Conservation (phyloP, 2,329 filamentous ascomycete species). For the Pseudocercospora fuligena region DNA sequence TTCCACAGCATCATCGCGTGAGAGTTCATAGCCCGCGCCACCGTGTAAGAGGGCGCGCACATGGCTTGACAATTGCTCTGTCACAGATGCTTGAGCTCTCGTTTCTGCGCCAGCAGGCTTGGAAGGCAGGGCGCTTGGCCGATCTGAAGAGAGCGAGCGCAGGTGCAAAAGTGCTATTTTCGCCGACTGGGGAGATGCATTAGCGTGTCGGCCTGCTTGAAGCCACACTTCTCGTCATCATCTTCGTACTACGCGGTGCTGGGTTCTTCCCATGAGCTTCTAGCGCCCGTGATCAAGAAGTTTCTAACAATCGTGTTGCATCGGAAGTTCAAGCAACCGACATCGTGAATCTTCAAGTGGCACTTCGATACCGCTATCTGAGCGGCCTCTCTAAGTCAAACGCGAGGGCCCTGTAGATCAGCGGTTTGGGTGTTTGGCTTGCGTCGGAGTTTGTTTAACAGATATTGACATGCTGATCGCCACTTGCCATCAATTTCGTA, state of each 20-base stretch:
- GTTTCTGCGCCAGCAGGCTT: not conserved
- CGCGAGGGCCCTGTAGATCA: conserved; percentile 15
- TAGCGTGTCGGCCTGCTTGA: conserved; percentile 16
- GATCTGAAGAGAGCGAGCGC: conserved; percentile 1
- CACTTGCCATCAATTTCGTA: conserved; percentile 14
- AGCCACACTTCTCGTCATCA: conserved; percentile 19
- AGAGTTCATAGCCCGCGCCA: not conserved
- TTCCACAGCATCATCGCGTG: not conserved
- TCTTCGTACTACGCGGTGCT: not conserved
- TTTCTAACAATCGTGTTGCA: conserved; percentile 2
- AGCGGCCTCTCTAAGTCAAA: not conserved
- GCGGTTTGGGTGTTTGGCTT: conserved; percentile 7
- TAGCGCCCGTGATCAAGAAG: conserved; percentile 4
- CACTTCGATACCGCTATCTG: conserved; percentile 2
- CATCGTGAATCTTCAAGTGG: not conserved
- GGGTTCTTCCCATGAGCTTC: conserved; percentile 1
- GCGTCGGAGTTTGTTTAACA: conserved; percentile 16
- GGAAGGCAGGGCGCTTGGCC: not conserved
- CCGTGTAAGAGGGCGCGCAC: conserved; percentile 14
- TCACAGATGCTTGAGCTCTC: conserved; percentile 2
- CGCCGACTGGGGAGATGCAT: conserved; percentile 20
- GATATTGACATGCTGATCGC: conserved; percentile 18
- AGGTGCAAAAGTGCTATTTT: conserved; percentile 9
- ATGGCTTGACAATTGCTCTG: conserved; percentile 20
- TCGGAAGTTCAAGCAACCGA: not conserved